Base-by-base conservation (phyloP, 1,284 basidiomycete genomes). In the Ustilago hordei region DNA sequence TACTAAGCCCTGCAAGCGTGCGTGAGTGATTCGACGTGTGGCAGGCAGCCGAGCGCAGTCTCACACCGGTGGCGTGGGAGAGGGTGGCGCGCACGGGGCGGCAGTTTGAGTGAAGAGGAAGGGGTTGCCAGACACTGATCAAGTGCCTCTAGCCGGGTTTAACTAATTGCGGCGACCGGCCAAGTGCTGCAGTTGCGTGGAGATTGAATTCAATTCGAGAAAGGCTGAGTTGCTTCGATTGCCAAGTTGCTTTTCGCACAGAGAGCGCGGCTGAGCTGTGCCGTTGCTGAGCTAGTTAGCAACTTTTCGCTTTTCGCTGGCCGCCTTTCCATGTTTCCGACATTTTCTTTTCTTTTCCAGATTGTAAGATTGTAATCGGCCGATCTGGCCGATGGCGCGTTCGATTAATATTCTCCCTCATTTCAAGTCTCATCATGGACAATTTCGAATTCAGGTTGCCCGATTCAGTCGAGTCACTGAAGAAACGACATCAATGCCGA, bases 191-290 rank as follows among this genome's bases (percentile, higher is more conserved):
- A 52, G 23, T 28, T 28, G 56, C 57, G 55, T 31, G 34, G 38
- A 53, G 56, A 15, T 45, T 12, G 11, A 15, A 28, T 28, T 28
- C 23, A 28, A 28, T 28, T 28, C 23, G 23, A 15, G 39, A 41
- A 19, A 11, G 52, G 55, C 66, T 67, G 58, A 60, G 13, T 19
- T 19, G n/a, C 6, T 66, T 48, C 31, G 54, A 47, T 47, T 32
- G 61, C 34, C 31, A 31, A 55, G 38, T 39, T 60, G 57, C 64
- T 66, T 55, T 60, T 66, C 64, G 57, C 39, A 38, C 8, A 41
- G 9, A 34, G 11, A 28, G 34, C 8, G 43, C 36, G 54, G 50
- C 56, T 47, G 50, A 47, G 63, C 41, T 31, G 38, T 17, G 55
- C 28, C 23, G 23, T 28, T 56, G 32, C 59, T 53, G 43, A 39